phyloP scores from a whole-genome alignment of 208 protist genomes.

The Leishmania gerbilli region DNA sequence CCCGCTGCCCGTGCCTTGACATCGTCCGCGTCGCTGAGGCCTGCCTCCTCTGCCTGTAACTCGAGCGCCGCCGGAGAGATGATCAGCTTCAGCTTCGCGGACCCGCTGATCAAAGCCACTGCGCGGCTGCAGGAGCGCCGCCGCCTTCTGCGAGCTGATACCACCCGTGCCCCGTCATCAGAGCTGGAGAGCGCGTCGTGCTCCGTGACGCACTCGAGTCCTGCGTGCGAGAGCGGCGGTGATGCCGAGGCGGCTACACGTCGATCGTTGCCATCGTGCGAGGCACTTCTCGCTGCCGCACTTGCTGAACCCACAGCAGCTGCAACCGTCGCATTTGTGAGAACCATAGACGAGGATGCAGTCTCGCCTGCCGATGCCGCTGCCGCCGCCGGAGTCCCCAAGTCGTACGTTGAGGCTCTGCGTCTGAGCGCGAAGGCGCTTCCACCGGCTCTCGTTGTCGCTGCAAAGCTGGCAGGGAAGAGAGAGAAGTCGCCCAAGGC shows the following conservation, averaged over 20 bases:
- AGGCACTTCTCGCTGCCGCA: background rate
- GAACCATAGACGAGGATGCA: background rate
- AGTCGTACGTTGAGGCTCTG: conserved; percentile 6
- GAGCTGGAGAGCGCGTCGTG: conserved; percentile 1
- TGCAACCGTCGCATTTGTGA: too few relatives aligned
- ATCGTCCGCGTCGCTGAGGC: background rate
- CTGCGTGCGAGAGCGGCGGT: background rate
- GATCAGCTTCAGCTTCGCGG: conserved; percentile 22
- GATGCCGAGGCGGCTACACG: background rate
- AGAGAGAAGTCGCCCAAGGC: background rate
- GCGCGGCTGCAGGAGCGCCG: conserved; percentile 25
- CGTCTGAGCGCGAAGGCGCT: background rate
- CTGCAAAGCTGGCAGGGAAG: background rate
- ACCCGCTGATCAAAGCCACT: conserved; percentile 28
- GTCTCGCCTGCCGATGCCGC: background rate
- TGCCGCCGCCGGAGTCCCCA: background rate
- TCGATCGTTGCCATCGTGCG: background rate
- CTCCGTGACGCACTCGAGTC: background rate
- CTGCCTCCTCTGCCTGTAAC: conserved; percentile 3
- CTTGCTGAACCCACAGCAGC: background rate
- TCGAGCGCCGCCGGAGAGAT: conserved; percentile 1
- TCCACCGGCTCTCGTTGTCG: background rate
- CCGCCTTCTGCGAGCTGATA: conserved; percentile 5
- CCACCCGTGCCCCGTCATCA: background rate
- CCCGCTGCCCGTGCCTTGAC: background rate